Evolutionary conservation across 2,329 filamentous ascomycete species (phyloP), one percentile per base, ranked within the genome.

Genomic region (Volutella citrinella): DNA sequence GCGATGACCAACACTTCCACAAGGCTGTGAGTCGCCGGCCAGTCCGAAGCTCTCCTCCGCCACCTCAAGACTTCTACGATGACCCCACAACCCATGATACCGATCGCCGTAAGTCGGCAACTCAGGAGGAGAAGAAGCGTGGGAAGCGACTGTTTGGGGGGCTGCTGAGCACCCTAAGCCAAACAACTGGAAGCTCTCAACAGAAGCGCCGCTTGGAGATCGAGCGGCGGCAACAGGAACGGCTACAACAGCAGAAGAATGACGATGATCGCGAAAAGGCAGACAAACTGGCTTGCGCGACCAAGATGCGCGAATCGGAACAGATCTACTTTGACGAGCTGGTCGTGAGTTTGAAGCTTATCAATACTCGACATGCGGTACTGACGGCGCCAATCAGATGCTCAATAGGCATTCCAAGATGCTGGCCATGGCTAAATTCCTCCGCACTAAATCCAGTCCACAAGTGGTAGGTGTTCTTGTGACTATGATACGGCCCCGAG

Each of bases 61-160:
- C 19, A 6, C 43, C 36, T 13, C 43, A 34, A 19, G 30, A 31
- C 15, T 45, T 42, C 5, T 24, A 45, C 10, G 40, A 30, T 4
- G 30, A 34, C 27, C 27, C 39, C 18, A 27, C 22, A 7, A 32
- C 8, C 9, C 10, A 30, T 4, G 42, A 49, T 13, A 24, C 36
- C n/a, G 51, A 56, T 34, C 43, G 52, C 34, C 45, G 45, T 24
- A 47, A 34, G 25, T 36, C 46, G 7, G 56, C 54, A 23, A 54
- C 51, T 7, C 60, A 80, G 37, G 85, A 94, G 52, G 91, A 97
- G 57, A 87, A 82, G 60, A 88, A 86, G 57, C 83, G 91, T 22
- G 86, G 87, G 15, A 84, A 86, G 61, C 78, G 91, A 33, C 71
- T 97, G 41, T 96, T 96, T 56, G 90, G 91, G 42, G 86, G 83